A percentile compares a stretch with the other conserved stretches of the same genome.
Evolutionary conservation across 257 asterid species (phyloP).

Genomic region (Nicotiana noctiflora): DNA sequence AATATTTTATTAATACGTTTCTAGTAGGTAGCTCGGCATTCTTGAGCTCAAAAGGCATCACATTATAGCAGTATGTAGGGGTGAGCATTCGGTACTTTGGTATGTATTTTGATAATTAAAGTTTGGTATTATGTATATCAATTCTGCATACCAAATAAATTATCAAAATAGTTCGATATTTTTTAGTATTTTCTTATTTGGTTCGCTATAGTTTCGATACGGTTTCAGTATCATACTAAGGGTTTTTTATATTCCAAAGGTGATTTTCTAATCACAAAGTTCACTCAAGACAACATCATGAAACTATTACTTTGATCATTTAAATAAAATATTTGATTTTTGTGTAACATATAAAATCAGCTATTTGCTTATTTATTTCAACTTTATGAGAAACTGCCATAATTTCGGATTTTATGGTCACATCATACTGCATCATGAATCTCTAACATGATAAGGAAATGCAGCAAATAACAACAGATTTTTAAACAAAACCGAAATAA

Average conservation of each 20-base stretch:
- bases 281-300: background rate
- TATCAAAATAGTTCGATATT: too few relatives aligned
- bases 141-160: too few relatives aligned
- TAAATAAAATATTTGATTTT: background rate
- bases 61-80: too few relatives aligned
- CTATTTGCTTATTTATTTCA: background rate
- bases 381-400: background rate
- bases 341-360: background rate
- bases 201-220: too few relatives aligned
- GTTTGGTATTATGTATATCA: too few relatives aligned
- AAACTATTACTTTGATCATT: background rate
- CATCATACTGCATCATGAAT: background rate
- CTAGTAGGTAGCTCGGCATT: too few relatives aligned
- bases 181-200: too few relatives aligned
- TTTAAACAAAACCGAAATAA: constrained; percentile 1
- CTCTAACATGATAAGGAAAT: background rate
- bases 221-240: too few relatives aligned
- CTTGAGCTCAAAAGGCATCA: too few relatives aligned
- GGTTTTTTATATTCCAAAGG: background rate
- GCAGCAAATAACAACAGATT: background rate
- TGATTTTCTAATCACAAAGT: background rate
- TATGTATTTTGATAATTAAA: too few relatives aligned
- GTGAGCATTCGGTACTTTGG: too few relatives aligned
- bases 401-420: background rate
- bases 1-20: too few relatives aligned